These are phyloP conservation scores for Cardamine resedifolia DNA, from an alignment of 345 rosid genomes.

Conservation along the genomic window DNA sequence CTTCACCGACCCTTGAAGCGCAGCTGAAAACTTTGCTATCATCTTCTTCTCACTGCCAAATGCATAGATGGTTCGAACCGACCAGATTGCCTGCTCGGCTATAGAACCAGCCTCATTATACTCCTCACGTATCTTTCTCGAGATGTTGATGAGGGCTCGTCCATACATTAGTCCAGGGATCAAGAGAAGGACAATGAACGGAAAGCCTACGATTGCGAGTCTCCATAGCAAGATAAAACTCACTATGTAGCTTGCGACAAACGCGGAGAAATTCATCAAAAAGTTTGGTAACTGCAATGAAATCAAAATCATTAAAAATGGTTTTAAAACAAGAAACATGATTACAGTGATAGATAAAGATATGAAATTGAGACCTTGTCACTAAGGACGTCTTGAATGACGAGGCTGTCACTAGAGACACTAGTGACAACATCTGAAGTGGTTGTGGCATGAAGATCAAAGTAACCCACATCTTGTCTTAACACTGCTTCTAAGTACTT, in stretches of 20 bases:
- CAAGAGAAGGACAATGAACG: conserved; percentile 79
- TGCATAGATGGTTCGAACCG: conserved; percentile 77
- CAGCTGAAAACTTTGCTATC: conserved; percentile 66
- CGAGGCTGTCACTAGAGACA: conserved; percentile 87
- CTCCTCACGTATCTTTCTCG: conserved; percentile 82
- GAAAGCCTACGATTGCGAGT: conserved; percentile 75
- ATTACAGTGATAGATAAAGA: not conserved
- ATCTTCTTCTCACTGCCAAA: conserved; percentile 85
- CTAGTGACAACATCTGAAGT: conserved; percentile 85
- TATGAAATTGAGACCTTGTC: conserved; percentile 61
- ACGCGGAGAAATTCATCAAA: conserved; percentile 71
- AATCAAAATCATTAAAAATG: conserved; percentile 26
- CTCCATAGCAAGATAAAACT: conserved; percentile 85
- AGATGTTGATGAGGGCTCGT: conserved; percentile 70
- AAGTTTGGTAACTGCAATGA: conserved; percentile 71
- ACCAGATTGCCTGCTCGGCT: conserved; percentile 87
- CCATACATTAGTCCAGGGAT: conserved; percentile 92
- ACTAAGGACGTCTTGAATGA: conserved; percentile 93
- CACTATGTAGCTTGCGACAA: conserved; percentile 78
- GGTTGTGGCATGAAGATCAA: conserved; percentile 80
- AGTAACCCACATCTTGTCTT: conserved; percentile 92
- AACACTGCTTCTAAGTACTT: conserved; percentile 82
- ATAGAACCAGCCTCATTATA: conserved; percentile 81
- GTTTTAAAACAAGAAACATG: conserved; percentile 33
- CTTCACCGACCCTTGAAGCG: conserved; percentile 77